phyloP scores from a whole-genome alignment of 73 alveolate species.

The Strombidium stylifer region DNA sequence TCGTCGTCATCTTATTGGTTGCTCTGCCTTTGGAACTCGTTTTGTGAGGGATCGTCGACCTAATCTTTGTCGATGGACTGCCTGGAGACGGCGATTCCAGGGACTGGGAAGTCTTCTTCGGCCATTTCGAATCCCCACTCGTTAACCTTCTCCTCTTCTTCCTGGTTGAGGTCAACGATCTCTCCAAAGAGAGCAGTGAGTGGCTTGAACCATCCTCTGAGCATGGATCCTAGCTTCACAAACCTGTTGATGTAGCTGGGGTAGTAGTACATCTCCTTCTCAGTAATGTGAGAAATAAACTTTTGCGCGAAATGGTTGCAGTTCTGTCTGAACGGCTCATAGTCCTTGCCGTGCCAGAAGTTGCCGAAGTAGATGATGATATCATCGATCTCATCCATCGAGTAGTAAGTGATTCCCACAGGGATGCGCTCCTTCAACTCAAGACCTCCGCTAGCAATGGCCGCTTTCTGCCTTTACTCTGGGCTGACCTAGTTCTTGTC shows the following conservation, averaged over 20 bases:
- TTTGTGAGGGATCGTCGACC: not conserved
- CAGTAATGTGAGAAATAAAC: constrained; percentile 37
- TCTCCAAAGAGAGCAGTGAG: constrained; percentile 53
- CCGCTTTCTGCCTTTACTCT: no score
- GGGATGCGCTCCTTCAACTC: constrained; percentile 41
- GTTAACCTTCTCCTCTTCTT: not conserved
- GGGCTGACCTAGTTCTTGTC: no score
- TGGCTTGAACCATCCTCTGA: constrained; percentile 62
- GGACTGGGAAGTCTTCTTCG: not conserved
- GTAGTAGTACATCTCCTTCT: constrained; percentile 49
- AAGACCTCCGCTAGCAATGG: no score
- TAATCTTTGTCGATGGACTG: not conserved
- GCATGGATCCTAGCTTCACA: constrained; percentile 44
- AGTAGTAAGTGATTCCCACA: constrained; percentile 51
- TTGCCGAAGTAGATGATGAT: constrained; percentile 49
- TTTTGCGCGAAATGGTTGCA: constrained; percentile 53
- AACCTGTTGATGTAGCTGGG: constrained; percentile 58
- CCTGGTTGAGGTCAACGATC: constrained; percentile 32
- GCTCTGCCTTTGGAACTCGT: no score
- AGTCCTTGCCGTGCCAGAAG: constrained; percentile 56
- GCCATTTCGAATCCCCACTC: not conserved
- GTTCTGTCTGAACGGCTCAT: constrained; percentile 61
- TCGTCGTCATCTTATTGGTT: no score
- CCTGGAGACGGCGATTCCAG: not conserved
- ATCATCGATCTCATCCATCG: constrained; percentile 54